Conservation (phyloP, 129 eudicot species). For the Chrysanthemum makinoi region DNA sequence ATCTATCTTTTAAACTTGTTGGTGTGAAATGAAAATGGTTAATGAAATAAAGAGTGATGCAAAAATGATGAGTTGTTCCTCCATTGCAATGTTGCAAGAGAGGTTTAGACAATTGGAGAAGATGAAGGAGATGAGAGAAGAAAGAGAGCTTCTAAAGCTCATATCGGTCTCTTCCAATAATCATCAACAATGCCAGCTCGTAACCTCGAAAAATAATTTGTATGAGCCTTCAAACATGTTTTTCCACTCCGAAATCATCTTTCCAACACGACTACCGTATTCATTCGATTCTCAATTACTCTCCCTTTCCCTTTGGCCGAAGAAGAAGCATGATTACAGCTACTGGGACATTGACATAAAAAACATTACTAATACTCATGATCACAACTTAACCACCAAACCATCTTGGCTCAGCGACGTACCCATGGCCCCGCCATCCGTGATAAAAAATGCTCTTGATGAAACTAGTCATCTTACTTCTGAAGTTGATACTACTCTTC, state of each 20-base stretch:
- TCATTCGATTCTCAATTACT: constrained; percentile 19
- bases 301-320: constrained; percentile 55
- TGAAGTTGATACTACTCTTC: constrained; percentile 89
- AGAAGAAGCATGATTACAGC: not conserved
- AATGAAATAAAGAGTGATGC: constrained; percentile 20
- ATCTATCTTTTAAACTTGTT: not conserved
- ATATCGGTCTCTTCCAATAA: constrained; percentile 25
- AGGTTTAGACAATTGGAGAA: constrained; percentile 69
- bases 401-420: constrained; percentile 28
- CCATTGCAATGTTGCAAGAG: constrained; percentile 77
- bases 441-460: constrained; percentile 13
- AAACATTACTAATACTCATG: constrained; percentile 3
- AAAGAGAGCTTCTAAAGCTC: constrained; percentile 43
- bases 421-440: constrained; percentile 6
- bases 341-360: constrained; percentile 14
- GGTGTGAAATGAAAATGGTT: not conserved
- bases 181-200: not conserved
- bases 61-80: constrained; percentile 26
- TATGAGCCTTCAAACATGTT: constrained; percentile 10
- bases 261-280: constrained; percentile 15
- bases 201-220: not conserved
- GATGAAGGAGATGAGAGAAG: constrained; percentile 71
- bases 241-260: constrained; percentile 35
- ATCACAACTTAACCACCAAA: constrained; percentile 1
- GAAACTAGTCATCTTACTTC: constrained; percentile 20